Conservation (phyloP, 257 asterid genomes). For the Gardenia jasminoides region DNA sequence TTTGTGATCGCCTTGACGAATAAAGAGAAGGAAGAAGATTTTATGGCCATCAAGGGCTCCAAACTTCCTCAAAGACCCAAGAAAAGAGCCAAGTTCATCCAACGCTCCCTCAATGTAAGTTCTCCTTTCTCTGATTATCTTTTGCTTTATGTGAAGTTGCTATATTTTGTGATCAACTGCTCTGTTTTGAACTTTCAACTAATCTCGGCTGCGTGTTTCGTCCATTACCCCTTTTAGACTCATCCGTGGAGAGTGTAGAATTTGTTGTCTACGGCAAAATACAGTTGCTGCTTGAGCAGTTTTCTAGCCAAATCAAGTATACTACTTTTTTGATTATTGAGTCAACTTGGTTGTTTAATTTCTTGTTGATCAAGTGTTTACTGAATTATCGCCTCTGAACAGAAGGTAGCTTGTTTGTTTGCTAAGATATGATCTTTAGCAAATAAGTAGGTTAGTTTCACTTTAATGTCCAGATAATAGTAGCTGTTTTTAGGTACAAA, state of each 20-base stretch:
- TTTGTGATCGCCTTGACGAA: slow-evolving; percentile 77
- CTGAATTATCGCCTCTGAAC: not conserved
- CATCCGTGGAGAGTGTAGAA: not conserved
- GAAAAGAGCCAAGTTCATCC: slow-evolving; percentile 81
- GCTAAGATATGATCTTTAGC: not conserved
- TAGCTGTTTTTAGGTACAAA: not conserved
- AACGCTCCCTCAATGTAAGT: slow-evolving; percentile 88
- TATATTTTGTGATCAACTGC: not conserved
- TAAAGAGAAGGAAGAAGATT: slow-evolving; percentile 95
- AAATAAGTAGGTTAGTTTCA: not conserved
- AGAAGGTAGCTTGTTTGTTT: not conserved
- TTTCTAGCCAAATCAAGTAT: not conserved
- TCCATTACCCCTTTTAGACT: not conserved
- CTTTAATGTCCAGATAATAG: not conserved
- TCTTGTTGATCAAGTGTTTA: not conserved
- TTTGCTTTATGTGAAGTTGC: not conserved
- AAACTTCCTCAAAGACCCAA: slow-evolving; percentile 95
- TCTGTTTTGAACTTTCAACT: not conserved
- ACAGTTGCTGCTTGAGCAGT: not conserved
- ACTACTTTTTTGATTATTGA: not conserved
- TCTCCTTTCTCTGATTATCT: not conserved
- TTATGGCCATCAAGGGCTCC: slow-evolving; percentile 85
- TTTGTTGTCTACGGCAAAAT: not conserved
- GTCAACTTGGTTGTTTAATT: not conserved
- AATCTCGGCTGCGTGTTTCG: not conserved